These are phyloP conservation scores for Stephanocyclus meneghinianus DNA, from an alignment of 352 stramenopile species.

Conservation along the genomic window DNA sequence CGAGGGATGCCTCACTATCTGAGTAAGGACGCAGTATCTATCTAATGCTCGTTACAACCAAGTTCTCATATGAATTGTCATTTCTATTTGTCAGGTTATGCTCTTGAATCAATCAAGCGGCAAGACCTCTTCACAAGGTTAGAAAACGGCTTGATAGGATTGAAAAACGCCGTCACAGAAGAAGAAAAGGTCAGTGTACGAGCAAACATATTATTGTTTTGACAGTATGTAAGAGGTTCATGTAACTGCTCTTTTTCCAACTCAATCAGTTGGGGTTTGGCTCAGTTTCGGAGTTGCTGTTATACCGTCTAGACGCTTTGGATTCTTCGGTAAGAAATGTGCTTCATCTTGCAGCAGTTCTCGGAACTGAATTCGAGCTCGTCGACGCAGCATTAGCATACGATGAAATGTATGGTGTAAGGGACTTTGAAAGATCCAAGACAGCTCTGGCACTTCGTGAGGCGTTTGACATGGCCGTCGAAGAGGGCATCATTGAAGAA, in stretches of 20 bases:
- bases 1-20: conserved; percentile 71
- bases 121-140: conserved; percentile 42
- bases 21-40: conserved; percentile 34
- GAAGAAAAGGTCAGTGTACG: conserved; percentile 38
- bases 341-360: conserved; percentile 61
- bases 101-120: conserved; percentile 58
- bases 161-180: conserved; percentile 23
- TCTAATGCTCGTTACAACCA: neutral
- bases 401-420: conserved; percentile 46
- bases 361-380: conserved; percentile 68
- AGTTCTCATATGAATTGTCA: neutral
- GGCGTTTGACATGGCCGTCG: conserved; percentile 40
- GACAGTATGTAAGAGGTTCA: conserved; percentile 1
- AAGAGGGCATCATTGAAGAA: conserved; percentile 56
- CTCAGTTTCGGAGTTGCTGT: conserved; percentile 58
- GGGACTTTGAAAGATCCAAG: conserved; percentile 28
- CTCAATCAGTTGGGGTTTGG: conserved; percentile 42
- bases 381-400: conserved; percentile 53
- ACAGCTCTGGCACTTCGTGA: conserved; percentile 29
- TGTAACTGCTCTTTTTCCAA: conserved; percentile 1
- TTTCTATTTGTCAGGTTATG: conserved; percentile 15
- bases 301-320: conserved; percentile 68
- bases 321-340: conserved; percentile 51
- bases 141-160: conserved; percentile 41
- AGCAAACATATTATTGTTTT: conserved; percentile 9